phyloP scores from a whole-genome alignment of 2,329 filamentous ascomycete genomes.

The Alternaria brassicae region DNA sequence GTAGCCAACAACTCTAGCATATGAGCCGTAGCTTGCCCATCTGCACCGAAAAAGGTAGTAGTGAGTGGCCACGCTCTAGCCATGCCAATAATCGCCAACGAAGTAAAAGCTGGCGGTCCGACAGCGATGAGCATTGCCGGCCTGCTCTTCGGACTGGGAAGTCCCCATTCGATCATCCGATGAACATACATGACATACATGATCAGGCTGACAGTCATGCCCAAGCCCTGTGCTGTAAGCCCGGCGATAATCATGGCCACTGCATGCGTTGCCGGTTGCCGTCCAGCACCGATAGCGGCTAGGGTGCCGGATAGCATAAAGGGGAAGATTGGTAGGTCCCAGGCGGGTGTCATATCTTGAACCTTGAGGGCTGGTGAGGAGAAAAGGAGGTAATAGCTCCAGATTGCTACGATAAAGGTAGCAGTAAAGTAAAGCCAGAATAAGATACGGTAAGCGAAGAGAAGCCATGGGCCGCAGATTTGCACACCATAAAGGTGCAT shows the following conservation, averaged over 20 bases:
- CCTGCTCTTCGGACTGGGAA: background rate
- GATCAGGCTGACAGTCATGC: background rate
- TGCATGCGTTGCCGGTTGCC: background rate
- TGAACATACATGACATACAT: slow-evolving; percentile 10
- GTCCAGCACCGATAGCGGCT: background rate
- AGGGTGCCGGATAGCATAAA: slow-evolving; percentile 1
- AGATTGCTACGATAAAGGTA: slow-evolving; percentile 2
- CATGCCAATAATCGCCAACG: slow-evolving; percentile 2
- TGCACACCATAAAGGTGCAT: background rate
- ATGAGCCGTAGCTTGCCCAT: background rate
- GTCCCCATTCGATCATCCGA: slow-evolving; percentile 6
- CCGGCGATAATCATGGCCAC: slow-evolving; percentile 4
- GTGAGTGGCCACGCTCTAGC: background rate
- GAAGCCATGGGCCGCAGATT: background rate
- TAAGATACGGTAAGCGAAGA: background rate
- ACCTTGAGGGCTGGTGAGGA: slow-evolving; percentile 44
- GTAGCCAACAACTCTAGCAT: background rate
- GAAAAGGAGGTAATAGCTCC: background rate
- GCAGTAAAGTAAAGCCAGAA: background rate
- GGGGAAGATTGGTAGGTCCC: slow-evolving; percentile 2
- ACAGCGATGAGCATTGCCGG: slow-evolving; percentile 7
- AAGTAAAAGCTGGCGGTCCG: background rate
- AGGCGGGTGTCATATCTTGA: slow-evolving; percentile 3
- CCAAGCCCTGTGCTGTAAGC: slow-evolving; percentile 1
- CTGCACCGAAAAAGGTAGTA: background rate